These are phyloP conservation scores for Salvia sclarea DNA, from an alignment of 305 asterid species.

Conservation along the genomic window DNA sequence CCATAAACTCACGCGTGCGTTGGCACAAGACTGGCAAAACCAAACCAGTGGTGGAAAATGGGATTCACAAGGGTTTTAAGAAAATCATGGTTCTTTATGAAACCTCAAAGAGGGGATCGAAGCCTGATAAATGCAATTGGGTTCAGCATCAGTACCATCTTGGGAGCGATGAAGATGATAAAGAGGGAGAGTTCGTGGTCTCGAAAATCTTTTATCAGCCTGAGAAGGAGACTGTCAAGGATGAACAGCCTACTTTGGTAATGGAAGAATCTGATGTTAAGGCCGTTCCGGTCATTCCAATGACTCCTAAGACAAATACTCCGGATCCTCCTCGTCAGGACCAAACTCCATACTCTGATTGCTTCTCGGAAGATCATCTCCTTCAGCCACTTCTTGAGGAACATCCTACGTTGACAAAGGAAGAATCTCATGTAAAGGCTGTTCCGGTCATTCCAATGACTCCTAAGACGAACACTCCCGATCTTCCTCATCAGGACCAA, in stretches of 20 bases:
- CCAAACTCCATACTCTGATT: conserved; percentile 53
- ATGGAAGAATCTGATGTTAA: conserved; percentile 49
- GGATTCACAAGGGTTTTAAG: conserved; percentile 70
- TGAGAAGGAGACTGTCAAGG: conserved; percentile 44
- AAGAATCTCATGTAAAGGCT: conserved; percentile 46
- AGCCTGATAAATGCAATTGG: conserved; percentile 74
- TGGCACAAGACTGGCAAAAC: conserved; percentile 99
- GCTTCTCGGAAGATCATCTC: conserved; percentile 32
- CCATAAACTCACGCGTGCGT: conserved; percentile 45
- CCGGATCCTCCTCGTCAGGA: conserved; percentile 62
- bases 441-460: conserved; percentile 59
- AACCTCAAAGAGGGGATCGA: conserved; percentile 47
- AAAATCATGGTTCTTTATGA: conserved; percentile 88
- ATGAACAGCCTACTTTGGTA: conserved; percentile 28
- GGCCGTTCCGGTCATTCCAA: conserved; percentile 47
- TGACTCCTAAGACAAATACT: conserved; percentile 62
- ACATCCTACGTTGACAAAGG: conserved; percentile 29
- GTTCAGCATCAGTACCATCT: conserved; percentile 94
- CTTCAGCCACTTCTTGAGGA: conserved; percentile 30
- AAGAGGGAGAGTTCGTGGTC: conserved; percentile 70
- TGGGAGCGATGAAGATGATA: conserved; percentile 67
- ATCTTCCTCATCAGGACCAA: conserved; percentile 56
- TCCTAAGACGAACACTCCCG: conserved; percentile 58
- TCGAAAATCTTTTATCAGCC: conserved; percentile 73
- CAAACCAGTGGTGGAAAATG: conserved; percentile 61